Evolutionary conservation across 257 asterid species (phyloP).

Genomic region (Datura wrightii): DNA sequence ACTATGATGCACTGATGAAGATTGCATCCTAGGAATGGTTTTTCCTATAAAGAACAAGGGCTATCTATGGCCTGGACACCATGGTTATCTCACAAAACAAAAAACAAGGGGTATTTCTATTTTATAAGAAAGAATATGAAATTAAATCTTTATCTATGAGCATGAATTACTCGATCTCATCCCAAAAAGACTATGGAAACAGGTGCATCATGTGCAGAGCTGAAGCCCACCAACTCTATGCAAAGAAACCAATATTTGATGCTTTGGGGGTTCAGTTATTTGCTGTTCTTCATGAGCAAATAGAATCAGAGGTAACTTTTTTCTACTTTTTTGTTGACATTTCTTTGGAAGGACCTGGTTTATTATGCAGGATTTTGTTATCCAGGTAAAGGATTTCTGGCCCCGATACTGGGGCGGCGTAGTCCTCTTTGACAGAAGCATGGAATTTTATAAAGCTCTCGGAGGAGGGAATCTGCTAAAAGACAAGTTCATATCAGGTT

Average conservation of each 20-base stretch:
- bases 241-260: conserved; percentile 80
- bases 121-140: neutral
- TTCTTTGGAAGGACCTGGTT: conserved; percentile 26
- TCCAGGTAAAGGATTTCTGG: conserved; percentile 86
- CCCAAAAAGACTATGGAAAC: conserved; percentile 24
- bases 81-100: neutral
- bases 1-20: neutral
- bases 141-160: neutral
- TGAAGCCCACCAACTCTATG: conserved; percentile 87
- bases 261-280: conserved; percentile 77
- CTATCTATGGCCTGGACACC: neutral
- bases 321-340: neutral
- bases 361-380: conserved; percentile 6
- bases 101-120: neutral
- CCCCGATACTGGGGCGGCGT: conserved; percentile 90
- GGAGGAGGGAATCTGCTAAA: conserved; percentile 89
- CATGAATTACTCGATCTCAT: conserved; percentile 24
- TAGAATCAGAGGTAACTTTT: conserved; percentile 73
- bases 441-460: conserved; percentile 75
- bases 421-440: conserved; percentile 64
- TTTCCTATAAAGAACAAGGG: neutral
- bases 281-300: conserved; percentile 77
- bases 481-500: conserved; percentile 81
- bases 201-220: conserved; percentile 89
- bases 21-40: neutral